Conservation (phyloP, 306 rosid species). For the Vigna nakashimae region DNA sequence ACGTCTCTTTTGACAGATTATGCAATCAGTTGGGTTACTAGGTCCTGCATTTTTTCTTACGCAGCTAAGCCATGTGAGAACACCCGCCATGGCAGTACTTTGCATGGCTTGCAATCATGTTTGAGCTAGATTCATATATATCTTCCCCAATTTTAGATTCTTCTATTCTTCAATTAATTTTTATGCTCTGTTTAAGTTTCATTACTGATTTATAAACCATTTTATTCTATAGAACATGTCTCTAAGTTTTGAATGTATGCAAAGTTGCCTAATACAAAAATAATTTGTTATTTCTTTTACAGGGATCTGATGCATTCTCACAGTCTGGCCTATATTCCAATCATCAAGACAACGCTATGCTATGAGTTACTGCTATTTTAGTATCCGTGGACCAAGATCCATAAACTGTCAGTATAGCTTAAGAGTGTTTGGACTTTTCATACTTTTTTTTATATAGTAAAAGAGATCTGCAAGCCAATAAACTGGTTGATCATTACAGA, state of each 20-base stretch:
- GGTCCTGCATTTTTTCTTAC: slow-evolving; percentile 95
- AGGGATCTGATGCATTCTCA: slow-evolving; percentile 93
- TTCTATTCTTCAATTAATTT: too few relatives aligned
- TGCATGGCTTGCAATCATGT: too few relatives aligned
- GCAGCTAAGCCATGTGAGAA: slow-evolving; percentile 76
- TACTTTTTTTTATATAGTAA: neutral
- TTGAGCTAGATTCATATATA: too few relatives aligned
- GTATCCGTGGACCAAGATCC: neutral
- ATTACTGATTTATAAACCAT: too few relatives aligned
- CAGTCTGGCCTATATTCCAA: slow-evolving; percentile 95
- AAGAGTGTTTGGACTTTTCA: neutral
- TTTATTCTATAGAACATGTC: too few relatives aligned
- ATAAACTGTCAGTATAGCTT: slow-evolving; percentile 1
- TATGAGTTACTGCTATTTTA: slow-evolving; percentile 64
- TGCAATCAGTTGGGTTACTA: slow-evolving; percentile 91
- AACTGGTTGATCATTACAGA: slow-evolving; percentile 13
- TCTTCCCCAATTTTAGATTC: too few relatives aligned
- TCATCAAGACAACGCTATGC: slow-evolving; percentile 92
- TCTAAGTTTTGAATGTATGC: too few relatives aligned
- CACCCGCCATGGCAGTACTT: slow-evolving; percentile 89
- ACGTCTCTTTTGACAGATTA: slow-evolving; percentile 67
- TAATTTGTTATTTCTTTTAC: too few relatives aligned
- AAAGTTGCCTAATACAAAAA: too few relatives aligned
- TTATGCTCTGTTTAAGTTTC: too few relatives aligned
- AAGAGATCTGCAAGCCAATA: neutral